Base-by-base conservation (phyloP, 371 early-diverging fungal species). In the Parasitella parasitica region DNA sequence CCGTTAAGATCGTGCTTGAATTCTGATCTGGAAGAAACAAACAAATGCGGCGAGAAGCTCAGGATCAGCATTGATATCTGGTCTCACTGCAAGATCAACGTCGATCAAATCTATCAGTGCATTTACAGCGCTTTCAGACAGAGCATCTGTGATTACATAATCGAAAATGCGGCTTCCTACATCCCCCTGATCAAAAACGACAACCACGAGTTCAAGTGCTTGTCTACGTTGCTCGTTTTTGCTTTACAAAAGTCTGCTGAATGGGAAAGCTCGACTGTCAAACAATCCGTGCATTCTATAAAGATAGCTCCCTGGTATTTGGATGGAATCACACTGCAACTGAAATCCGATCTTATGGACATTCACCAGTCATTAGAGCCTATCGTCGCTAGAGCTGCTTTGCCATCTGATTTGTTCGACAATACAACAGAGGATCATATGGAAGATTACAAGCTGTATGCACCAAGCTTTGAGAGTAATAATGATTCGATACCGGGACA, bases 121-220 rank as follows among this genome's bases (percentile, higher is more conserved):
- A 65, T 90, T n/a, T 69, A 69, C 26, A 70, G 67, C 38, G 78
- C 84, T 43, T 81, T 88, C 56, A 70, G 72, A 8, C 89, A 89
- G 59, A 85, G 82, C 36, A 61, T 88, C 2, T 88, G 87, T 54
- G 92, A 93, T 51, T 92, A 90, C 59, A 70, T 85, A 11, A 73
- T 90, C 20, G 93, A 92, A 73, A 70, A 66, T 4, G 71, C 72
- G 0, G 75, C 84, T 13, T 61, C 64, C 0, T 63, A 43, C 30
- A 34, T 57, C 16, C 58, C 54, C 11, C 12, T 36, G 27, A 27
- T 20, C 11, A 46, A 18, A 24, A 30, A 37, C 27, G 34, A 48
- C 24, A 32, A 48, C 9, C 35, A 41, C 0, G 60, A 59, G 24
- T 65, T 65, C 36, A 41, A 58, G 6, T 35, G 28, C 6, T 20